These are phyloP conservation scores for Calocybe cyanea DNA, from an alignment of 768 basidiomycete species.

Conservation along the genomic window DNA sequence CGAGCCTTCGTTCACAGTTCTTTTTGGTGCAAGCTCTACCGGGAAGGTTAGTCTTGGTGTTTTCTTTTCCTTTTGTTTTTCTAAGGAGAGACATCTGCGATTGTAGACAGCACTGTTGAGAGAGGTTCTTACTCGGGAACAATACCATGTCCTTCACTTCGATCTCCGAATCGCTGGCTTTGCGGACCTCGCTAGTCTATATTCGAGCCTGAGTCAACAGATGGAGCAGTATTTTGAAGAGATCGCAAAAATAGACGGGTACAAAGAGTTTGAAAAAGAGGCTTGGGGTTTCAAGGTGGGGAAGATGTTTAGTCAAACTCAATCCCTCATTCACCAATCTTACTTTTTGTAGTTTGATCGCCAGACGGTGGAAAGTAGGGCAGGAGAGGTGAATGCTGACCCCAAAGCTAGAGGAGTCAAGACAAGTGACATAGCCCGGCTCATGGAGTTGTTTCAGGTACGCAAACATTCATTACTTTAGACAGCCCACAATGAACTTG, in stretches of 20 bases:
- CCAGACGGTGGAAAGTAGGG: constrained; percentile 63
- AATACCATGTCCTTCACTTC: constrained; percentile 79
- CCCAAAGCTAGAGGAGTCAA: constrained; percentile 48
- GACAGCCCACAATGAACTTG: background rate
- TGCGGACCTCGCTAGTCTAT: constrained; percentile 75
- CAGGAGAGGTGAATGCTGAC: constrained; percentile 41
- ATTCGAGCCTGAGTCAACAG: constrained; percentile 71
- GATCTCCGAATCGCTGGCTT: constrained; percentile 84
- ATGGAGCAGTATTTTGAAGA: constrained; percentile 79
- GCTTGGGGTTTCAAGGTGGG: constrained; percentile 75
- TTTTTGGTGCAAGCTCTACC: constrained; percentile 78
- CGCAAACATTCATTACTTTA: constrained; percentile 1
- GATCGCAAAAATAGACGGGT: constrained; percentile 58
- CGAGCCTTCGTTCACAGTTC: constrained; percentile 75
- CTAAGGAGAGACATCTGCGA: background rate
- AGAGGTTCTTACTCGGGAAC: constrained; percentile 65
- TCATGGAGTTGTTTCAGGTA: constrained; percentile 85
- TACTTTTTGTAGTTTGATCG: constrained; percentile 60
- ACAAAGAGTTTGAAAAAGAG: constrained; percentile 70
- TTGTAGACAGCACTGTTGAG: constrained; percentile 73
- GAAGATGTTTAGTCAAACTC: background rate
- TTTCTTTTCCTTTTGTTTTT: background rate
- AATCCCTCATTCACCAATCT: background rate
- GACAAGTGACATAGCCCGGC: constrained; percentile 75
- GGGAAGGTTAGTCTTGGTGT: constrained; percentile 58